Evolutionary conservation across 2,329 filamentous ascomycete species (phyloP), one percentile per base, ranked within the genome.

Genomic region (Penicillium olsonii): DNA sequence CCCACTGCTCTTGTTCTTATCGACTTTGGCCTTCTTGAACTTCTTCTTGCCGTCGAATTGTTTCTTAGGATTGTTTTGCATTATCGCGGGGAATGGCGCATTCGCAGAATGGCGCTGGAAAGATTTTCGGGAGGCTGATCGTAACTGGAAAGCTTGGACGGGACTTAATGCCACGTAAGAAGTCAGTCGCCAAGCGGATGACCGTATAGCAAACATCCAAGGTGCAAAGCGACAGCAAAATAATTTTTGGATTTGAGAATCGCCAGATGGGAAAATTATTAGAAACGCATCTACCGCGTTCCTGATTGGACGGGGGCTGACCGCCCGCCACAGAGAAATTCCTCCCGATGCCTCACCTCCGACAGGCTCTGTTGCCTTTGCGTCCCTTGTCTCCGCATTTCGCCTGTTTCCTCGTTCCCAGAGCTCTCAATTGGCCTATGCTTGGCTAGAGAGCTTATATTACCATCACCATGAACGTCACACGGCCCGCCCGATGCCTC

Each of bases 1-100:
- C 0, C 84, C 83, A 8, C 83, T 85, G 54, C 81, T 81, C 35
- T 80, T 81, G 2, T 84, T 84, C 50, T 82, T 81, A 57, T 81
- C 80, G 54, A 78, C 78, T 62, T 83, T 79, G 29, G 48, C 48
- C 78, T 78, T 76, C 82, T 69, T 69, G 46, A 35, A 35, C 33
- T 35, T 35, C 33, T 59, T 61, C 51, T 66, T 71, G 37, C 52
- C 54, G 44, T 56, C 56, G 31, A 50, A 50, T 15, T 58, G 53
- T 50, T 62, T 65, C 52, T 60, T 64, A 27, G 60, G 59, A 41
- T 52, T 48, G 44, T 59, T 60, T 44, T 59, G 54, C 67, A 69
- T 70, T 53, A 48, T 58, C 42, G 47, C 41, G 53, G 57, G 48
- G 45, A 55, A 45, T 54, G 55, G 57, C 56, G 61, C 57, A 59